Base-by-base conservation (phyloP, 768 basidiomycete species). In the Leccinum boreale region DNA sequence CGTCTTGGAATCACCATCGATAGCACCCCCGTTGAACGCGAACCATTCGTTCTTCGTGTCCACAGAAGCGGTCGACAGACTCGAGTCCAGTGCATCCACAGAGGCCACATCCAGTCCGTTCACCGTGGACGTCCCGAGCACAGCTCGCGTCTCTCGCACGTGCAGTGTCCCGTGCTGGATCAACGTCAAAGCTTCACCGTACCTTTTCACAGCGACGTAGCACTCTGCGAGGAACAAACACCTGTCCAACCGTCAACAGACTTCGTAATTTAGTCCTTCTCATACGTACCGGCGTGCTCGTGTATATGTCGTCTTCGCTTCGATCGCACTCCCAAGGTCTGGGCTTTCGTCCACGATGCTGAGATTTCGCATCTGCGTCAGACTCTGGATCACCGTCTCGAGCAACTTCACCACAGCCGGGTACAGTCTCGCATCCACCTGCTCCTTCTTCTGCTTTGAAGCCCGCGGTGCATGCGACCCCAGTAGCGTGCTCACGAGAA, bases 321-420 rank as follows among this genome's bases (percentile, higher is more conserved):
- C 93, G 3, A 94, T 82, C 15, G 85, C 88, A 5, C 87, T 78
- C 0, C 87, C 83, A 5, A 97, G 79, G 61, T 94, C 91, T 0
- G 92, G 87, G 64, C 85, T 91, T 70, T 94, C 92, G 65, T 96
- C 92, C 14, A 96, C 90, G 39, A 94, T 82, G 53, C 85, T 90
- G 56, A 97, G 77, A 6, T 82, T 83, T 26, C 90, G 79, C 85
- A 96, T 90, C 71, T 93, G 91, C 53, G 84, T 83, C 47, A 97
- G 75, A 66, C 87, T 89, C 74, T 96, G 93, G 19, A 96, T 72
- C 29, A 92, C 81, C 3, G 90, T 87, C 71, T 97, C 94, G 45
- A 92, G 83, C 10, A 92, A 75, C 72, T 96, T 96, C 70, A 97
- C 88, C 8, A 96, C 78, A 0, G 90, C 93, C 6, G 93, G 92